Percentiles rank a stretch among this genome's conserved stretches.
These are phyloP conservation scores for Mycena epipterygia DNA, from an alignment of 768 basidiomycete genomes.

Conservation along the genomic window DNA sequence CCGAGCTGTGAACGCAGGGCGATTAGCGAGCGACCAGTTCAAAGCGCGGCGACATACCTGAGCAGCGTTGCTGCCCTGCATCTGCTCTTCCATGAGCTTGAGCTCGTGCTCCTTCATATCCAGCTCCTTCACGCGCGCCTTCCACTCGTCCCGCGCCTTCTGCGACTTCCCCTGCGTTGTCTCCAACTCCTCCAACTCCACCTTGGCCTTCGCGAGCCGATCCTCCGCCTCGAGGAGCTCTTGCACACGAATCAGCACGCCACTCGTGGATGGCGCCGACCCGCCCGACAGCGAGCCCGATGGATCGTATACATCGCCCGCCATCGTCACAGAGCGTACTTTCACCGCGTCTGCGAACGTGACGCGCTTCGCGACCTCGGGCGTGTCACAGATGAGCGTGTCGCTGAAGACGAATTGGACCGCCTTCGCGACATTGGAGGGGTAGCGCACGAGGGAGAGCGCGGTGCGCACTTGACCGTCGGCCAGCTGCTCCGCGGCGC, in stretches of 20 bases:
- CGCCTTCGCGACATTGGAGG: slow-evolving; percentile 85
- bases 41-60: slow-evolving; percentile 65
- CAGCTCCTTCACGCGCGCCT: slow-evolving; percentile 69
- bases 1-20: slow-evolving; percentile 68
- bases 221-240: slow-evolving; percentile 80
- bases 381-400: slow-evolving; percentile 91
- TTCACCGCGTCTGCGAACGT: slow-evolving; percentile 82
- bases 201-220: slow-evolving; percentile 64
- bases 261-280: slow-evolving; percentile 81
- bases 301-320: slow-evolving; percentile 97
- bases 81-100: slow-evolving; percentile 83
- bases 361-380: slow-evolving; percentile 87
- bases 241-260: slow-evolving; percentile 86
- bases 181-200: slow-evolving; percentile 65
- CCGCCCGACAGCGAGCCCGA: slow-evolving; percentile 95
- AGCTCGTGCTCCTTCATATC: slow-evolving; percentile 95
- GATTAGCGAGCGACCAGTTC: not conserved
- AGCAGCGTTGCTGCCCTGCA: slow-evolving; percentile 90
- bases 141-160: slow-evolving; percentile 74
- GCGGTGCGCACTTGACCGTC: slow-evolving; percentile 88
- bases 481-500: slow-evolving; percentile 77
- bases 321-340: slow-evolving; percentile 90
- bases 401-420: slow-evolving; percentile 96
- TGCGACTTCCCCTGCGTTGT: slow-evolving; percentile 65
- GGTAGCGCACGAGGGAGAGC: slow-evolving; percentile 89